Percentiles rank a stretch among this genome's conserved stretches.
Evolutionary conservation across 257 asterid genomes (phyloP).

Genomic region (Oldenlandia corymbosa): DNA sequence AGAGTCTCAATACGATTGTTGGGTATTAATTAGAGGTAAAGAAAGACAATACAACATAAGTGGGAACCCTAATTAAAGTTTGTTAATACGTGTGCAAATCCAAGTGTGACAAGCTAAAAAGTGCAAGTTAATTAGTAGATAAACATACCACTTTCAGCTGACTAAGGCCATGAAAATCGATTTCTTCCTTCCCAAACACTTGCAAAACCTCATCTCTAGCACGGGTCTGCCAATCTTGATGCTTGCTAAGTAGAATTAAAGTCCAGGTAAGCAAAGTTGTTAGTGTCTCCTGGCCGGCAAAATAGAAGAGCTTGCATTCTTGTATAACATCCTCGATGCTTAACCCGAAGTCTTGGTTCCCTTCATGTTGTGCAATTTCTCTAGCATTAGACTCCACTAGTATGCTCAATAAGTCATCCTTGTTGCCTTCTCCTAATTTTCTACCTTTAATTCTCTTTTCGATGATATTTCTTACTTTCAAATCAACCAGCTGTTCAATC

Average conservation of each 20-base stretch:
- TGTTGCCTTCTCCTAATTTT: conserved; percentile 13
- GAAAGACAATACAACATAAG: too few species aligned
- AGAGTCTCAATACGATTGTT: too few species aligned
- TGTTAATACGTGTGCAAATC: too few species aligned
- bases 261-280: conserved; percentile 37
- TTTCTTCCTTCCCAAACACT: conserved; percentile 21
- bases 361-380: conserved; percentile 14
- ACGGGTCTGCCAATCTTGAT: conserved; percentile 37
- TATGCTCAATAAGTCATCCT: conserved; percentile 18
- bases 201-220: conserved; percentile 40
- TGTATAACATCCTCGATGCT: conserved; percentile 19
- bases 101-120: too few species aligned
- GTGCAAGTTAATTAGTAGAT: too few species aligned
- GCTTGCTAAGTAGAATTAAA: conserved; percentile 24
- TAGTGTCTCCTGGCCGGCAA: conserved; percentile 45
- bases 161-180: conserved; percentile 26
- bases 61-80: too few species aligned
- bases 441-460: conserved; percentile 12
- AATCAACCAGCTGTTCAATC: conserved; percentile 18
- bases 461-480: conserved; percentile 17
- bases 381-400: conserved; percentile 19
- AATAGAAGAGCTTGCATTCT: conserved; percentile 48
- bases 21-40: too few species aligned
- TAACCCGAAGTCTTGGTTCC: conserved; percentile 15
- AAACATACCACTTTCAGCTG: conserved; percentile 37